phyloP scores from a whole-genome alignment of 2,329 filamentous ascomycete species.

The Apiospora kogelbergensis region DNA sequence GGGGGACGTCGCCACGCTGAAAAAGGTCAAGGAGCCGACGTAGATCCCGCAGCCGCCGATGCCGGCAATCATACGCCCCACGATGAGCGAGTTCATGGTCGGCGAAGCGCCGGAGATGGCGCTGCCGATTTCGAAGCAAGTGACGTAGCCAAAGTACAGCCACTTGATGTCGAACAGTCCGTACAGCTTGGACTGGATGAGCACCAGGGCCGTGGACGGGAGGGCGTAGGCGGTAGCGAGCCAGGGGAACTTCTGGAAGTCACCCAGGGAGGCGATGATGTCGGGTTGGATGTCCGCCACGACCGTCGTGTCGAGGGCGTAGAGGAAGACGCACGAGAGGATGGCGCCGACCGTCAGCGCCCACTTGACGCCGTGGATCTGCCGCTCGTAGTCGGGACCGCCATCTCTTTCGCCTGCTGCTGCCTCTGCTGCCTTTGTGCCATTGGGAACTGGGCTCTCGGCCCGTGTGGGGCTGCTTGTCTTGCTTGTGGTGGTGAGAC shows the following conservation, averaged over 20 bases:
- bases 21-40: slow-evolving; percentile 26
- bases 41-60: slow-evolving; percentile 46
- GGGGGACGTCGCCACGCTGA: slow-evolving; percentile 22
- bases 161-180: slow-evolving; percentile 45
- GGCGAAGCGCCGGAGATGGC: slow-evolving; percentile 44
- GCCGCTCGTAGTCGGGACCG: background rate
- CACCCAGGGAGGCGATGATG: slow-evolving; percentile 34
- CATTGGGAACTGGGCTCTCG: background rate
- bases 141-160: slow-evolving; percentile 28
- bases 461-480: background rate
- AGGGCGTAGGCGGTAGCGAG: slow-evolving; percentile 35
- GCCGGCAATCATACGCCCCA: slow-evolving; percentile 45
- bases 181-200: slow-evolving; percentile 37
- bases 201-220: slow-evolving; percentile 32
- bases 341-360: background rate
- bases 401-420: no score
- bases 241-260: slow-evolving; percentile 39
- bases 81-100: slow-evolving; percentile 46
- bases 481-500: background rate
- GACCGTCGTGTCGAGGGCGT: slow-evolving; percentile 43
- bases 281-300: slow-evolving; percentile 42
- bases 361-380: background rate
- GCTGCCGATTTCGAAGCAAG: slow-evolving; percentile 22
- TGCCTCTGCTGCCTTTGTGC: background rate
- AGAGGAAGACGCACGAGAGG: slow-evolving; percentile 16